phyloP scores from a whole-genome alignment of 2,329 filamentous ascomycete species.

The Simplicillium sp. region DNA sequence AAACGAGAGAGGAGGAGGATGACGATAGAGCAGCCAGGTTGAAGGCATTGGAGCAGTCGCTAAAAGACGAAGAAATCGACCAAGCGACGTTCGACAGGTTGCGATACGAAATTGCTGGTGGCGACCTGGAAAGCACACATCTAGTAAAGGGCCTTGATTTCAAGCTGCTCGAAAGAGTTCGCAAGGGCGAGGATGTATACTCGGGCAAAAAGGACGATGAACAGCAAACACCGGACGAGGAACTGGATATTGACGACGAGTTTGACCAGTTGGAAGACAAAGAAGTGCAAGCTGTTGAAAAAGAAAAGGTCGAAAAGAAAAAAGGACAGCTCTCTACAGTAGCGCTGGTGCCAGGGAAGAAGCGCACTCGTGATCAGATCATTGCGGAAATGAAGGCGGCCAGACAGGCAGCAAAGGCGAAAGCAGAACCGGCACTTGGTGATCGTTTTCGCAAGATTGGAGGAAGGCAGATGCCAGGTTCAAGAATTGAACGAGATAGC shows the following conservation, averaged over 20 bases:
- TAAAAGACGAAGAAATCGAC: constrained; percentile 80
- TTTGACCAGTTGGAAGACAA: constrained; percentile 48
- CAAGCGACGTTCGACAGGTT: constrained; percentile 67
- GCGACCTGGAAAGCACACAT: constrained; percentile 72
- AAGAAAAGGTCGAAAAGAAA: constrained; percentile 42
- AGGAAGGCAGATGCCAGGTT: constrained; percentile 39
- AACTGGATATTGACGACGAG: constrained; percentile 50
- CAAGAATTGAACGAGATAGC: constrained; percentile 50
- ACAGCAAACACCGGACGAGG: constrained; percentile 18
- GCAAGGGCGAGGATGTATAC: constrained; percentile 59
- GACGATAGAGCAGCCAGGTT: constrained; percentile 55
- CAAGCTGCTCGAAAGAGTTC: constrained; percentile 62
- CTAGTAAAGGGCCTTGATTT: constrained; percentile 88
- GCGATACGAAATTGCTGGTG: constrained; percentile 69
- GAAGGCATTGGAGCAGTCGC: constrained; percentile 68
- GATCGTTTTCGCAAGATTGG: constrained; percentile 58
- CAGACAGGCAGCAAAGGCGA: constrained; percentile 48
- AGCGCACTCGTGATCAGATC: constrained; percentile 57
- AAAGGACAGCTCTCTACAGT: constrained; percentile 51
- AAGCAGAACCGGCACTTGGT: constrained; percentile 42
- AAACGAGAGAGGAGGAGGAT: constrained; percentile 45
- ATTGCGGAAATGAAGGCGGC: constrained; percentile 57
- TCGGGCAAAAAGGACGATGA: constrained; percentile 20
- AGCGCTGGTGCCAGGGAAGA: constrained; percentile 43
- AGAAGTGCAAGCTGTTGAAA: constrained; percentile 43